Percentiles rank a stretch among this genome's conserved stretches.
Evolutionary conservation across 495 filamentous ascomycete species (phyloP).

Genomic region (Neurospora sp.): DNA sequence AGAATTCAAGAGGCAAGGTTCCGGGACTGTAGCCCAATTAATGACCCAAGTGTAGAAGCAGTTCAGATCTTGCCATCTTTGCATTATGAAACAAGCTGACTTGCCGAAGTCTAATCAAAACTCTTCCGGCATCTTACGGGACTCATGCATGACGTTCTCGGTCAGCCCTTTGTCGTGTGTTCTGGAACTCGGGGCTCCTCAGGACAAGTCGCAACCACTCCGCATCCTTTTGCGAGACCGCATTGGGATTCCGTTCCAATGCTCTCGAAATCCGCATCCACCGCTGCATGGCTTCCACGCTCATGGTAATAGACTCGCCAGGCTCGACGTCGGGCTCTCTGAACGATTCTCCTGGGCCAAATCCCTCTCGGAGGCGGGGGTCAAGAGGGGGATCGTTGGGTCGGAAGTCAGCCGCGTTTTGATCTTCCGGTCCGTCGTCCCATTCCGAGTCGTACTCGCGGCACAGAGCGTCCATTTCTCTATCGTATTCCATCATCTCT

Average conservation of each 20-base stretch:
- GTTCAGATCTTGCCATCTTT: neutral
- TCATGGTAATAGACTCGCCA: neutral
- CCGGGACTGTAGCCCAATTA: neutral
- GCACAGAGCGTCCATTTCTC: neutral
- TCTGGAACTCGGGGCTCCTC: neutral
- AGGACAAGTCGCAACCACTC: neutral
- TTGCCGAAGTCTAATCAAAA: neutral
- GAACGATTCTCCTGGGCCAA: neutral
- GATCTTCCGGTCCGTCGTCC: neutral
- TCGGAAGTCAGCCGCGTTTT: neutral
- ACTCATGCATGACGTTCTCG: neutral
- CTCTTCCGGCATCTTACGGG: neutral
- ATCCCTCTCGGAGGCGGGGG: neutral
- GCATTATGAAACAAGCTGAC: neutral
- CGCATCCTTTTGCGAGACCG: neutral
- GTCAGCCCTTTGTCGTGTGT: neutral
- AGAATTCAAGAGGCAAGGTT: neutral
- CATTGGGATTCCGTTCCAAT: neutral
- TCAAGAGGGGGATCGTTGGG: neutral
- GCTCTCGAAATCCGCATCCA: neutral
- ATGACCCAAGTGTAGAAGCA: neutral
- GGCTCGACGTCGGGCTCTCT: neutral
- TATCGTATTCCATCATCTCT: neutral
- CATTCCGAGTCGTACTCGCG: neutral
- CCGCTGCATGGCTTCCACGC: neutral